Conservation (phyloP, 495 filamentous ascomycete genomes). For the Tetracladium marchalianum region DNA sequence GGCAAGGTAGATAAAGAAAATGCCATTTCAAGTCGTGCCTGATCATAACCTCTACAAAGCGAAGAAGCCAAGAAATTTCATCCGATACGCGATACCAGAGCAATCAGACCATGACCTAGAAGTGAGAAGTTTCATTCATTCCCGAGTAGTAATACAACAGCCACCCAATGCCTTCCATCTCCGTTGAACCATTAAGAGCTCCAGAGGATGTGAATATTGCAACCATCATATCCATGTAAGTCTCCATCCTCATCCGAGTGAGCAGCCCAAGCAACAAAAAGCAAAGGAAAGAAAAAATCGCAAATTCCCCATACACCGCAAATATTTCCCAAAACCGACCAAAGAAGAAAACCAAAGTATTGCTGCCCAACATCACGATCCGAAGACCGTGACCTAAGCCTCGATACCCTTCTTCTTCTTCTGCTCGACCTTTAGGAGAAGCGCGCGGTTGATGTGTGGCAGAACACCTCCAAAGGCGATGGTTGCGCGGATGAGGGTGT, state of each 20-base stretch:
- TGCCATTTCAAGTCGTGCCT: background rate
- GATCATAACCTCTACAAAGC: background rate
- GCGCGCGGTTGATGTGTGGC: slow-evolving; percentile 95
- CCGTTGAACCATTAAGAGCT: slow-evolving; percentile 1
- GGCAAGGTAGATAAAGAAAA: background rate
- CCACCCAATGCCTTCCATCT: slow-evolving; percentile 8
- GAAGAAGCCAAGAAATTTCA: background rate
- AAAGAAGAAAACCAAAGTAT: slow-evolving; percentile 2
- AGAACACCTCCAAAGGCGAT: slow-evolving; percentile 98
- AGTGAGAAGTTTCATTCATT: slow-evolving; percentile 11
- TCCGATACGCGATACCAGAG: background rate
- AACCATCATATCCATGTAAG: slow-evolving; percentile 2
- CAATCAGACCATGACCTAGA: background rate
- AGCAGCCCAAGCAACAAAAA: background rate
- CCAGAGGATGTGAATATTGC: slow-evolving; percentile 3
- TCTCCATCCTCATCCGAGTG: slow-evolving; percentile 1
- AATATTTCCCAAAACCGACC: background rate
- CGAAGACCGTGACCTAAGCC: slow-evolving; percentile 26
- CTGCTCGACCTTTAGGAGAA: slow-evolving; percentile 97
- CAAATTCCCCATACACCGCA: slow-evolving; percentile 6
- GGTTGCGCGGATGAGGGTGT: slow-evolving; percentile 93
- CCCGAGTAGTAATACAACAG: slow-evolving; percentile 12
- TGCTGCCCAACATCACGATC: background rate
- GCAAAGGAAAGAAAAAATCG: background rate
- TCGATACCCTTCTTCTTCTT: slow-evolving; percentile 87